A percentile compares a stretch with the other conserved stretches of the same genome.
These are phyloP conservation scores for Centella asiatica DNA, from an alignment of 129 eudicot species.

Conservation along the genomic window DNA sequence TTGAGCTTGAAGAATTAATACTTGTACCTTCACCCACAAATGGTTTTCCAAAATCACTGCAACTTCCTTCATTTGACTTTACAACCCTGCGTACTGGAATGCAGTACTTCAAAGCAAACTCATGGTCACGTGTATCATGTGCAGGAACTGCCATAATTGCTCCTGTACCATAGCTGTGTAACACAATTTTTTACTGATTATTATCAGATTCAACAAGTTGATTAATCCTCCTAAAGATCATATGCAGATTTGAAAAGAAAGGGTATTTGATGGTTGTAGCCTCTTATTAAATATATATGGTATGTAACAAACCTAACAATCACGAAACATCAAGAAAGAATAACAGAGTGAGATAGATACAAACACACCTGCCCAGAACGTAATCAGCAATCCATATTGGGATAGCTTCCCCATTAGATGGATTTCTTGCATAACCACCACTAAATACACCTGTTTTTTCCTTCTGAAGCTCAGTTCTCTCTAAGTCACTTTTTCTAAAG, in stretches of 20 bases:
- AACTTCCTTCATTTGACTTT: conserved; percentile 47
- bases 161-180: conserved; percentile 90
- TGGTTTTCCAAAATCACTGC: conserved; percentile 39
- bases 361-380: conserved; percentile 80
- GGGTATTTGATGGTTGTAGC: not conserved
- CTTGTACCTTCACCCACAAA: conserved; percentile 69
- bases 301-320: not conserved
- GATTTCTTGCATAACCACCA: conserved; percentile 88
- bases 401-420: conserved; percentile 69
- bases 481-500: conserved; percentile 87
- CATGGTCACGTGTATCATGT: conserved; percentile 89
- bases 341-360: conserved; percentile 6
- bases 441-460: conserved; percentile 91
- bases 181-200: not conserved
- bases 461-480: conserved; percentile 94
- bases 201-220: conserved; percentile 4
- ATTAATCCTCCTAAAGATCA: not conserved
- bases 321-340: not conserved
- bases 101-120: conserved; percentile 72
- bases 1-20: conserved; percentile 67
- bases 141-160: conserved; percentile 99
- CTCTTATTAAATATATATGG: too few relatives aligned
- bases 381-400: conserved; percentile 97
- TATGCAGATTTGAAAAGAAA: not conserved
- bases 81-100: conserved; percentile 74